Evolutionary conservation across 2,329 filamentous ascomycete species (phyloP).

Genomic region (Talaromyces sp.): DNA sequence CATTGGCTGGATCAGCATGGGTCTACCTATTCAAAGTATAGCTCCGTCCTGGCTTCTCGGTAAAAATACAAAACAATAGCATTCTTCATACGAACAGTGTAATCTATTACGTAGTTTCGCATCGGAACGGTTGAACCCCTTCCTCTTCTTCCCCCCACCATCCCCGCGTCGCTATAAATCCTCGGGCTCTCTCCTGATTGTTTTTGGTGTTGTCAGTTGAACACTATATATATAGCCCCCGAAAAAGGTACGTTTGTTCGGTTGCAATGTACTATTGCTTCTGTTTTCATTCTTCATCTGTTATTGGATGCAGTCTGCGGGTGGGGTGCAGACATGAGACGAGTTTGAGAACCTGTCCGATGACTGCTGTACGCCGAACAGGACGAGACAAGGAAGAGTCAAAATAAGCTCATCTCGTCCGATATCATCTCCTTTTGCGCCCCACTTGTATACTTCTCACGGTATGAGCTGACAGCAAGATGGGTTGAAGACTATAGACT

Average conservation of each 20-base stretch:
- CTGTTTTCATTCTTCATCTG: not conserved
- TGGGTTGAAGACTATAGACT: not conserved
- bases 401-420: not conserved
- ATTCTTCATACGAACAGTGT: not conserved
- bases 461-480: not conserved
- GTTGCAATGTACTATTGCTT: not conserved
- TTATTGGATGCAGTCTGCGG: not conserved
- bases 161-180: not conserved
- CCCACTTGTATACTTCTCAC: too few species aligned
- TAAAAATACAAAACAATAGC: not conserved
- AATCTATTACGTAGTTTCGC: slow-evolving; percentile 5
- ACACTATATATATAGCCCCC: not conserved
- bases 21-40: not conserved
- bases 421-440: not conserved
- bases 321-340: not conserved
- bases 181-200: not conserved
- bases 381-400: not conserved
- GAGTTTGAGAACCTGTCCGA: not conserved
- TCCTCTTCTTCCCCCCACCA: not conserved
- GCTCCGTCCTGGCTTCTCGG: not conserved
- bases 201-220: not conserved
- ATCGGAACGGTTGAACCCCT: not conserved
- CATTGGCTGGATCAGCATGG: not conserved
- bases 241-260: not conserved
- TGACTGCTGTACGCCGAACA: not conserved